Evolutionary conservation across 352 stramenopile genomes (phyloP).

Genomic region (Thraustochytrium sp.): DNA sequence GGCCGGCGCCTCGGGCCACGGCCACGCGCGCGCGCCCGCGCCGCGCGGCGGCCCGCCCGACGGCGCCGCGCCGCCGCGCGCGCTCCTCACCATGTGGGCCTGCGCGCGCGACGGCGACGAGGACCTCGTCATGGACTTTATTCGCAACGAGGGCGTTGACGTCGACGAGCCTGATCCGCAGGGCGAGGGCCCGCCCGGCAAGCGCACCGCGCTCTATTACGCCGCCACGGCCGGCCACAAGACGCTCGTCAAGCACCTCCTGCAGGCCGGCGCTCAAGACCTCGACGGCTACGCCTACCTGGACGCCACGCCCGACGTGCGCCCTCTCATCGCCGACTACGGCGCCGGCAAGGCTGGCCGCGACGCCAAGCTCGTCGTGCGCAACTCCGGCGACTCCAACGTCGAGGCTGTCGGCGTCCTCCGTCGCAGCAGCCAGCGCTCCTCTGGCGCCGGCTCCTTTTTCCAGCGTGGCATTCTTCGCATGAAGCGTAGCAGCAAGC

Average conservation of each 20-base stretch:
- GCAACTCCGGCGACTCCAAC: not conserved
- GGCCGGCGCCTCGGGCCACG: no score
- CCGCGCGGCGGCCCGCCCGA: not conserved
- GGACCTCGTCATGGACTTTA: not conserved
- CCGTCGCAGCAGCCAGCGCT: not conserved
- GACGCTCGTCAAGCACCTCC: not conserved
- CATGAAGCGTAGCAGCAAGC: not conserved
- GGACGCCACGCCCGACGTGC: slow-evolving; percentile 1
- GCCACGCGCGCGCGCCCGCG: no score
- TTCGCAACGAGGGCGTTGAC: not conserved
- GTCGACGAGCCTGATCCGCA: not conserved
- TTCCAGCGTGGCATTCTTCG: not conserved
- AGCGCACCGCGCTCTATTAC: not conserved
- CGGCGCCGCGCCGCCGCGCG: not conserved
- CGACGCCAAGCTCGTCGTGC: slow-evolving; percentile 10
- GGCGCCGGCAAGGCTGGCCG: slow-evolving; percentile 12
- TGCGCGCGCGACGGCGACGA: not conserved
- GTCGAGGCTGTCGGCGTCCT: not conserved
- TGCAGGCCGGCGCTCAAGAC: slow-evolving; percentile 7
- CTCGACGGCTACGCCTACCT: not conserved
- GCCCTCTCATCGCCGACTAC: not conserved
- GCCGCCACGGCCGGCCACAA: not conserved
- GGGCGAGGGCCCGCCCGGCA: not conserved
- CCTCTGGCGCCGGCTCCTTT: not conserved
- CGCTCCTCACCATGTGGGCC: not conserved